Evolutionary conservation across 192 early-diverging fungal species (phyloP).

Genomic region (Spizellomyces punctatus): DNA sequence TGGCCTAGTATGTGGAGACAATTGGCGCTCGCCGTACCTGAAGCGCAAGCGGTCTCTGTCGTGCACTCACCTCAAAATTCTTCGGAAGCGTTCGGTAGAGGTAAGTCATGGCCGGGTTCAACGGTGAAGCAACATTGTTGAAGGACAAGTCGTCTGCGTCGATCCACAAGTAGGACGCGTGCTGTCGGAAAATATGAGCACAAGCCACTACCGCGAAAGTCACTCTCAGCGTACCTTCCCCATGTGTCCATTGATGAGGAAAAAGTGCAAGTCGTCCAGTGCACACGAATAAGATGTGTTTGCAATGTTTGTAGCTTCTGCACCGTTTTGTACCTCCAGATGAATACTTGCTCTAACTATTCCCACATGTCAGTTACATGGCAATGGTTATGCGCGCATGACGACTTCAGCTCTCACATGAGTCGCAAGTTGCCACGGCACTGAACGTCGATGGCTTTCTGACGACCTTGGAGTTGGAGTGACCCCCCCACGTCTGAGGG

Average conservation of each 20-base stretch:
- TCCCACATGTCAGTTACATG: neutral
- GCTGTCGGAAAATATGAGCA: too few relatives aligned
- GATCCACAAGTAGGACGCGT: conserved; percentile 19
- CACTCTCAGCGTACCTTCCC: conserved; percentile 6
- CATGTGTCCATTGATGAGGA: conserved; percentile 18
- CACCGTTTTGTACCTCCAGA: neutral
- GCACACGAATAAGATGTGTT: neutral
- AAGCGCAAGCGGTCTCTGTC: neutral
- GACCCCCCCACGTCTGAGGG: too few relatives aligned
- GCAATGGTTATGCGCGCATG: too few relatives aligned
- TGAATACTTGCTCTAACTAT: neutral
- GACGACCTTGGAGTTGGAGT: too few relatives aligned
- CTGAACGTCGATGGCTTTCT: conserved; percentile 7
- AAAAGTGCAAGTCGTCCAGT: conserved; percentile 18
- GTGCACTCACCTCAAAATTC: neutral
- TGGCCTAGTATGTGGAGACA: conserved; percentile 5
- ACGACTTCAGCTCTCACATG: too few relatives aligned
- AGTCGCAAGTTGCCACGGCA: conserved; percentile 3
- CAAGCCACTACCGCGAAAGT: too few relatives aligned
- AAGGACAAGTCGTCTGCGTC: conserved; percentile 28
- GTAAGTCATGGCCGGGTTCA: neutral
- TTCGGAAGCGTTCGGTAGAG: conserved; percentile 22
- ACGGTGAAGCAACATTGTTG: neutral
- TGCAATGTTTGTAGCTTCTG: neutral
- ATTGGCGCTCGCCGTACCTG: neutral